Base-by-base conservation (phyloP, 768 basidiomycete species). In the Heimioporus sp. region DNA sequence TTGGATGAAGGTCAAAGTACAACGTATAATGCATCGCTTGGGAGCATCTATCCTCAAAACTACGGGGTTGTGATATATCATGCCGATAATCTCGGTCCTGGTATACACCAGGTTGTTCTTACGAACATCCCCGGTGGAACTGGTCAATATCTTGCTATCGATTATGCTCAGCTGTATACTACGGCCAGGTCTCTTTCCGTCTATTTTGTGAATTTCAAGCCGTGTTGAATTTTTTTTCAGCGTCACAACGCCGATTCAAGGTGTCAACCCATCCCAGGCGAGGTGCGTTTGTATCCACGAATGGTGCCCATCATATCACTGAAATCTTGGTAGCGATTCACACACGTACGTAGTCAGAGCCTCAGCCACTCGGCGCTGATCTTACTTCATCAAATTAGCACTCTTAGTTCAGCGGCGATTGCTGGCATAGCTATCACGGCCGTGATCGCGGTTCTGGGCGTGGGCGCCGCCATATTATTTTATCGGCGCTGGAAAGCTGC, bases 11-110 rank as follows among this genome's bases (percentile, higher is more conserved):
- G 59, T 5, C 24, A 55, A 5, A 30, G 55, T 2, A 41, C 38
- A 8, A 51, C 20, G 3, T 65, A 65, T 44, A 60, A 63, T 20
- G 58, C 58, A 32, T 17, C 53, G 11, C 24, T 24, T 3, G 24
- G 5, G 3, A 60, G 52, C 10, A 31, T 28, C 15, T 60, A 50
- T 41, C 57, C 55, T 2, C 60, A 62, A 12, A 62, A 43, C 38
- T 61, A 65, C 34, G 58, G 66, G 57, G 73, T 43, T 47, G 57
- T 53, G 58, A 69, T 49, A 42, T 78, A 43, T 57, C 71, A 67
- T 38, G 58, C 61, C 12, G 66, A 61, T 11, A 58, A 77, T 13
- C 76, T 70, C 34, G 78, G 77, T 16, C 41, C 73, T 8, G 68
- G 75, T n/a, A 17, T 66, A 56, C 63, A 76, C 53, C 67, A 61